These are phyloP conservation scores for Suillus alpinus DNA, from an alignment of 768 basidiomycete species.

Conservation along the genomic window DNA sequence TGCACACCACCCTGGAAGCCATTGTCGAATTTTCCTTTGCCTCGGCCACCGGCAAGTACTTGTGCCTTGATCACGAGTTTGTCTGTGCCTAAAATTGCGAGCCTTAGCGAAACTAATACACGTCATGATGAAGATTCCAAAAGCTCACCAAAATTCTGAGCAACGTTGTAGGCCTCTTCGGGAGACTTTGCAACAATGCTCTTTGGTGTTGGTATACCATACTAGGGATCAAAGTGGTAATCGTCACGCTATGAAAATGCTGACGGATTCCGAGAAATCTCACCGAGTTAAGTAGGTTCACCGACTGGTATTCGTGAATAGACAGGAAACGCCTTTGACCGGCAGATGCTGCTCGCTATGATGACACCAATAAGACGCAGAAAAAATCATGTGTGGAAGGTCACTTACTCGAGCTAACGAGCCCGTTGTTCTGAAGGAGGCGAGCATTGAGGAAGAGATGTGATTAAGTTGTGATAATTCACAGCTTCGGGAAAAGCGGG, in stretches of 20 bases:
- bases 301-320: constrained; percentile 98
- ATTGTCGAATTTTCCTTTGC: constrained; percentile 95
- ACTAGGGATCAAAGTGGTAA: constrained; percentile 45
- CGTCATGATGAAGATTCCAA: neutral
- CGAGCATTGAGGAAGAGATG: constrained; percentile 49
- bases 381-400: neutral
- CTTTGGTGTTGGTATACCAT: constrained; percentile 94
- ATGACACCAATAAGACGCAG: neutral
- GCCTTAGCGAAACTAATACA: constrained; percentile 3
- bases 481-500: constrained; percentile 16
- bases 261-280: constrained; percentile 16
- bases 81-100: constrained; percentile 49
- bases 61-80: constrained; percentile 97
- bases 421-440: constrained; percentile 62
- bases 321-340: constrained; percentile 90
- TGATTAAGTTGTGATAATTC: constrained; percentile 6
- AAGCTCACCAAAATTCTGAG: constrained; percentile 78
- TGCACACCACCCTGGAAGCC: constrained; percentile 98
- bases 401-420: constrained; percentile 58
- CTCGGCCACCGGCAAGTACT: constrained; percentile 96
- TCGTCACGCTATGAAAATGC: neutral
- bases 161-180: constrained; percentile 86
- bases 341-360: constrained; percentile 58
- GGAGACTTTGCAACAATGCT: constrained; percentile 84
- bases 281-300: constrained; percentile 92